Evolutionary conservation across 2,329 filamentous ascomycete species (phyloP).

Genomic region (Coniosporium tulheliwenetii): DNA sequence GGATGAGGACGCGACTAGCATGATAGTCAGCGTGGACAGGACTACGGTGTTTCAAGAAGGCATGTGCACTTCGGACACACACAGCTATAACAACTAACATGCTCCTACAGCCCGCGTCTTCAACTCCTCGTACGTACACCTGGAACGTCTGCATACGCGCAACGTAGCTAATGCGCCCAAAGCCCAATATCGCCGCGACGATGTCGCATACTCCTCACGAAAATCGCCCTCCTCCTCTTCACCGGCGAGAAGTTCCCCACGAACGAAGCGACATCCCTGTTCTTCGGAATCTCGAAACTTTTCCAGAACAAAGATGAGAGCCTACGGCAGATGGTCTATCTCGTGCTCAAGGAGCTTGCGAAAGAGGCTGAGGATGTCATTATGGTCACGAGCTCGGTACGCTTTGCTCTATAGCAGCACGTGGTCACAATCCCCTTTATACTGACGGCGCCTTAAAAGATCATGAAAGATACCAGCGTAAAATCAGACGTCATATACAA

Average conservation of each 20-base stretch:
- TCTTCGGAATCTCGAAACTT: slow-evolving; percentile 97
- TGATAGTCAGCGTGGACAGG: slow-evolving; percentile 92
- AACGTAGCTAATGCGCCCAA: background rate
- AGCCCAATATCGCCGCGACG: slow-evolving; percentile 82
- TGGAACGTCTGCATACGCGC: background rate
- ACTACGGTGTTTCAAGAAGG: slow-evolving; percentile 98
- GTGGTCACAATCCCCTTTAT: too few species aligned
- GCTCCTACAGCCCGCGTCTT: slow-evolving; percentile 66
- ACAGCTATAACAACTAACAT: too few species aligned
- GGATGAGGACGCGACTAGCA: slow-evolving; percentile 90
- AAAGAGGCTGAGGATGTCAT: slow-evolving; percentile 96
- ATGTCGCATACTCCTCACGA: slow-evolving; percentile 95
- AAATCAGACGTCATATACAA: slow-evolving; percentile 88
- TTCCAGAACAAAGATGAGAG: slow-evolving; percentile 99
- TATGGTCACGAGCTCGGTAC: slow-evolving; percentile 68
- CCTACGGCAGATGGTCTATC: slow-evolving; percentile 95
- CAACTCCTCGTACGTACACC: slow-evolving; percentile 52
- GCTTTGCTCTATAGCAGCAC: too few species aligned
- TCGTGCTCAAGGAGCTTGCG: slow-evolving; percentile 94
- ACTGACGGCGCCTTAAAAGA: slow-evolving; percentile 36
- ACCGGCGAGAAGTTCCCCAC: slow-evolving; percentile 94
- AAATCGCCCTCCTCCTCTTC: slow-evolving; percentile 91
- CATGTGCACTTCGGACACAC: slow-evolving; percentile 27
- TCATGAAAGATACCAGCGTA: slow-evolving; percentile 98
- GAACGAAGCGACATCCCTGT: slow-evolving; percentile 93